These are phyloP conservation scores for Chlorophyllum brunneum DNA, from an alignment of 768 basidiomycete genomes.

Conservation along the genomic window DNA sequence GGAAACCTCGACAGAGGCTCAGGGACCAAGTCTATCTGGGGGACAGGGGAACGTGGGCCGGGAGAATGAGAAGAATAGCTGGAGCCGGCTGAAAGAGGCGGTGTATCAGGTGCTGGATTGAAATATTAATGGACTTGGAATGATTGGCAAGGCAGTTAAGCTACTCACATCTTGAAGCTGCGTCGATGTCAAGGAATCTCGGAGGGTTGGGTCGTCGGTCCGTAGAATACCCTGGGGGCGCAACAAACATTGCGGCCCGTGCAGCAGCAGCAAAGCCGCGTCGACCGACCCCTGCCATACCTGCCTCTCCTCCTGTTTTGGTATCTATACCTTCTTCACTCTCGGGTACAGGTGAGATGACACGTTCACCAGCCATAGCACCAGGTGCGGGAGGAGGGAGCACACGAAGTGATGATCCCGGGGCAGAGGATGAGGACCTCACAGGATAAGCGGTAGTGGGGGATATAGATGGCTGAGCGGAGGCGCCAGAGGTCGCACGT, in stretches of 20 bases:
- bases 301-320: conserved; percentile 70
- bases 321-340: conserved; percentile 51
- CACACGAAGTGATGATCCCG: background rate
- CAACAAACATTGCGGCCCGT: conserved; percentile 41
- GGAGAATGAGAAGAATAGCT: conserved; percentile 43
- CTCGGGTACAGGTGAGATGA: conserved; percentile 8
- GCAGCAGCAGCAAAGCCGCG: conserved; percentile 80
- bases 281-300: conserved; percentile 90
- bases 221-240: conserved; percentile 13
- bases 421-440: background rate
- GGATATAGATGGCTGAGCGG: background rate
- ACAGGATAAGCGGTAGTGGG: background rate
- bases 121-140: conserved; percentile 6
- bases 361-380: background rate
- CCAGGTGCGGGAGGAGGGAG: conserved; percentile 21
- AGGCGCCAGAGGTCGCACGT: background rate
- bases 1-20: conserved; percentile 15
- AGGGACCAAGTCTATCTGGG: conserved; percentile 27
- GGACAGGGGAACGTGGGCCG: conserved; percentile 35
- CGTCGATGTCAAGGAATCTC: conserved; percentile 44
- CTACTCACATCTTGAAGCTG: conserved; percentile 37
- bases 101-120: conserved; percentile 31
- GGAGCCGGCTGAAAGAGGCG: conserved; percentile 46
- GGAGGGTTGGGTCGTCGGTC: conserved; percentile 33
- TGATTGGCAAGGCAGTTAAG: conserved; percentile 11